Evolutionary conservation across 2,329 filamentous ascomycete species (phyloP).

Genomic region (Aureobasidium sp.): DNA sequence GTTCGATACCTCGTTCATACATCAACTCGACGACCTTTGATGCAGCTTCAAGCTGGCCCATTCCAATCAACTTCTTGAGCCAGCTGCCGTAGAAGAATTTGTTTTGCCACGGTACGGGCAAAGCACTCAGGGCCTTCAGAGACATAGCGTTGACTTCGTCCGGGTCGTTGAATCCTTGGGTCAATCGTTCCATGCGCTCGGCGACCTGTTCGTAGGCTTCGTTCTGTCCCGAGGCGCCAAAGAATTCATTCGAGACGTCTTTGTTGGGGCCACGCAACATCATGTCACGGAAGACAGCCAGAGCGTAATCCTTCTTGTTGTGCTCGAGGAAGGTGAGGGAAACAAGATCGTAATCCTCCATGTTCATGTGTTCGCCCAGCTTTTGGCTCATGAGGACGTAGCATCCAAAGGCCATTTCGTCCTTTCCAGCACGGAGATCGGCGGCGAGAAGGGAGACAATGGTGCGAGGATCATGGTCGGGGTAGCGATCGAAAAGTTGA

Average conservation of each 20-base stretch:
- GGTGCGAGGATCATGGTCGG: conserved; percentile 45
- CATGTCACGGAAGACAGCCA: conserved; percentile 81
- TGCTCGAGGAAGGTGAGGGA: conserved; percentile 61
- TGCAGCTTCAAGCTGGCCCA: conserved; percentile 52
- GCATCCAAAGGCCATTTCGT: conserved; percentile 54
- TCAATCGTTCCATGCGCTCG: conserved; percentile 17
- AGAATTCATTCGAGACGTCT: conserved; percentile 16
- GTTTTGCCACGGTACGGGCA: conserved; percentile 52
- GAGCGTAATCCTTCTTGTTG: conserved; percentile 55
- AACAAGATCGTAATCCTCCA: conserved; percentile 68
- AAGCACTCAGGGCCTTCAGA: conserved; percentile 39
- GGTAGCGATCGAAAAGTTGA: conserved; percentile 40
- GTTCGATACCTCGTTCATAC: conserved; percentile 57
- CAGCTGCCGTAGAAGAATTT: conserved; percentile 81
- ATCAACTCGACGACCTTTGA: conserved; percentile 66
- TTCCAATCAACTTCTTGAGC: conserved; percentile 73
- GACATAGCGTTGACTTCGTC: conserved; percentile 40
- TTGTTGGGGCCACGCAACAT: conserved; percentile 46
- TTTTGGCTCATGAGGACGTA: conserved; percentile 57
- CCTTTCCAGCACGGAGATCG: conserved; percentile 46
- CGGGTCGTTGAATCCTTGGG: conserved; percentile 17
- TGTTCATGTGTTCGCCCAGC: conserved; percentile 52
- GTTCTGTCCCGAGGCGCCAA: conserved; percentile 33
- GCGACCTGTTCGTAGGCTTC: conserved; percentile 30
- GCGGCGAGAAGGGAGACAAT: conserved; percentile 62